A percentile compares a stretch with the other conserved stretches of the same genome.
These are phyloP conservation scores for Xerocomus potaroensis DNA, from an alignment of 768 basidiomycete genomes.

Conservation along the genomic window DNA sequence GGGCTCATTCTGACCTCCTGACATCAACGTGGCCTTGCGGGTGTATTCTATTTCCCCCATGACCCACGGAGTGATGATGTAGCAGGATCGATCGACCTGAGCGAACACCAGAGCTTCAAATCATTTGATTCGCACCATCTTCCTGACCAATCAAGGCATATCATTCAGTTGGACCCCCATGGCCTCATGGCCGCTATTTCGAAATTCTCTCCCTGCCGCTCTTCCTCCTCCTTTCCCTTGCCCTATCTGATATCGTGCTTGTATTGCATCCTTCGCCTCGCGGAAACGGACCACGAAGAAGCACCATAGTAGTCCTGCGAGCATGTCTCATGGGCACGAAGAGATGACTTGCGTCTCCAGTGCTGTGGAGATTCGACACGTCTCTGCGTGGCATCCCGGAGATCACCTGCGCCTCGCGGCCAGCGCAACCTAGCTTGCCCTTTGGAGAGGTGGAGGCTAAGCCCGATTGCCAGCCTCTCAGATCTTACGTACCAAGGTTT, in stretches of 20 bases:
- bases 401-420: constrained; percentile 3
- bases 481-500: constrained; percentile 25
- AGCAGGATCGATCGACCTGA: constrained; percentile 10
- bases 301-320: background rate
- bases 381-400: background rate
- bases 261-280: background rate
- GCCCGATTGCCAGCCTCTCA: constrained; percentile 39
- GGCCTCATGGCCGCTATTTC: background rate
- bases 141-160: constrained; percentile 3
- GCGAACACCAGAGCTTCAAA: constrained; percentile 1
- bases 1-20: constrained; percentile 4
- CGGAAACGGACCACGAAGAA: constrained; percentile 1
- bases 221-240: background rate
- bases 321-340: background rate
- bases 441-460: constrained; percentile 31
- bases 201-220: background rate
- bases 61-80: background rate
- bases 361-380: no score
- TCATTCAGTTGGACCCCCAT: constrained; percentile 2
- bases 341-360: background rate
- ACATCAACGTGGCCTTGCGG: constrained; percentile 16
- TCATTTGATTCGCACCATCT: background rate
- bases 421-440: constrained; percentile 14
- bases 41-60: background rate
- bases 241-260: background rate